These are phyloP conservation scores for Cryomyces antarcticus DNA, from an alignment of 495 filamentous ascomycete species.

Conservation along the genomic window DNA sequence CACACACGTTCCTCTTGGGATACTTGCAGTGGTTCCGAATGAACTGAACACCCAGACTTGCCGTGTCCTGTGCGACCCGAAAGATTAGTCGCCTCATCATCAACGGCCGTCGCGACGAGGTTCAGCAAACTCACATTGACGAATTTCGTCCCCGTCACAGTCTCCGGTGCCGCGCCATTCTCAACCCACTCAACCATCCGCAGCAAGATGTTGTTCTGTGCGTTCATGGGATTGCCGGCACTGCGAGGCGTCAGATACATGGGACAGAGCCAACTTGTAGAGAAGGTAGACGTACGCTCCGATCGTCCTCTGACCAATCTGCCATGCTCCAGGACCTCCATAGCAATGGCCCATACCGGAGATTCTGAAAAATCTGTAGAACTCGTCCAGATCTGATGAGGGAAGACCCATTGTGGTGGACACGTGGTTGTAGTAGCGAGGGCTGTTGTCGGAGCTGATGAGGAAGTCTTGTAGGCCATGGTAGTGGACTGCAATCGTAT, in stretches of 20 bases:
- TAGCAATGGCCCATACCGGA: conserved; percentile 34
- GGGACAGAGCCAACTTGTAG: neutral
- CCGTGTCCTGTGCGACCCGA: conserved; percentile 8
- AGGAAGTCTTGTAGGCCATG: conserved; percentile 14
- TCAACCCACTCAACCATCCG: conserved; percentile 35
- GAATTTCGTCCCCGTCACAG: conserved; percentile 15
- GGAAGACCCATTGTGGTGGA: conserved; percentile 22
- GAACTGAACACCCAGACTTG: conserved; percentile 14
- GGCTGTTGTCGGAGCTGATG: conserved; percentile 10
- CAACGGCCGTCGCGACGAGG: too few relatives aligned
- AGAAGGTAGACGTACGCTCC: neutral
- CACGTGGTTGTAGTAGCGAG: conserved; percentile 20
- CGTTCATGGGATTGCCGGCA: conserved; percentile 24
- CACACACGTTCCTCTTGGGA: neutral
- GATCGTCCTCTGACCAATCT: conserved; percentile 20
- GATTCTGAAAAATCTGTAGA: conserved; percentile 40
- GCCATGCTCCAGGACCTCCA: conserved; percentile 30
- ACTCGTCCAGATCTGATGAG: conserved; percentile 28
- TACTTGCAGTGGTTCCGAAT: conserved; percentile 21
- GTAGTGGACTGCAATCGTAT: conserved; percentile 5
- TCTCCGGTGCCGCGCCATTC: conserved; percentile 12
- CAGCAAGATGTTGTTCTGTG: conserved; percentile 25
- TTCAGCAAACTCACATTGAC: too few relatives aligned
- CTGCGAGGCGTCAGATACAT: conserved; percentile 3
- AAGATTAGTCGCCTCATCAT: too few relatives aligned